These are phyloP conservation scores for Maudiozyma bulderi DNA, from an alignment of 805 yeast genomes.

Conservation along the genomic window DNA sequence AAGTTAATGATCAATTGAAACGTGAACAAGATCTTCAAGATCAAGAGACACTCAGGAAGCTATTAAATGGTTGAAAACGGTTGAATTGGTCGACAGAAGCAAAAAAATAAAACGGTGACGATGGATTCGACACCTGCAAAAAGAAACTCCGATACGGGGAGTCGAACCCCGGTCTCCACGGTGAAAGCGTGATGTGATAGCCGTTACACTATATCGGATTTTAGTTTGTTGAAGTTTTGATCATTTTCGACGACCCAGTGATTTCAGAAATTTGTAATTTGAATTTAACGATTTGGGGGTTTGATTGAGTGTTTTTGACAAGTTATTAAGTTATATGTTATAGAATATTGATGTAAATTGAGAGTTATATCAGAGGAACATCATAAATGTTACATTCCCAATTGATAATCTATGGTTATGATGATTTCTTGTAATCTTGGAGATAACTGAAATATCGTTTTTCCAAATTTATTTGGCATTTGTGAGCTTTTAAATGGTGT, in stretches of 20 bases:
- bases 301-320: too few relatives aligned
- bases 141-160: slow-evolving; percentile 11
- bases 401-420: too few relatives aligned
- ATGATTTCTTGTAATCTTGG: too few relatives aligned
- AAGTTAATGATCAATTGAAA: slow-evolving; percentile 20
- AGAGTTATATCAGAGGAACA: too few relatives aligned
- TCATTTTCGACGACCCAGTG: not conserved
- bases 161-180: slow-evolving; percentile 7
- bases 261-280: not conserved
- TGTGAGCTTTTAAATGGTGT: too few relatives aligned
- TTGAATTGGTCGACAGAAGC: not conserved
- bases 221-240: not conserved
- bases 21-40: slow-evolving; percentile 14
- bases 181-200: slow-evolving; percentile 8
- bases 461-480: too few relatives aligned
- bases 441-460: too few relatives aligned
- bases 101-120: not conserved
- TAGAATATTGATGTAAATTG: too few relatives aligned
- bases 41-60: slow-evolving; percentile 12
- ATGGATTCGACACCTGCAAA: not conserved
- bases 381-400: too few relatives aligned
- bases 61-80: slow-evolving; percentile 9
- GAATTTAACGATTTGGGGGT: not conserved
- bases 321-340: too few relatives aligned
- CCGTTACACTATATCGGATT: slow-evolving; percentile 7